Base-by-base conservation (phyloP, 768 basidiomycete species). In the Russula earlei region DNA sequence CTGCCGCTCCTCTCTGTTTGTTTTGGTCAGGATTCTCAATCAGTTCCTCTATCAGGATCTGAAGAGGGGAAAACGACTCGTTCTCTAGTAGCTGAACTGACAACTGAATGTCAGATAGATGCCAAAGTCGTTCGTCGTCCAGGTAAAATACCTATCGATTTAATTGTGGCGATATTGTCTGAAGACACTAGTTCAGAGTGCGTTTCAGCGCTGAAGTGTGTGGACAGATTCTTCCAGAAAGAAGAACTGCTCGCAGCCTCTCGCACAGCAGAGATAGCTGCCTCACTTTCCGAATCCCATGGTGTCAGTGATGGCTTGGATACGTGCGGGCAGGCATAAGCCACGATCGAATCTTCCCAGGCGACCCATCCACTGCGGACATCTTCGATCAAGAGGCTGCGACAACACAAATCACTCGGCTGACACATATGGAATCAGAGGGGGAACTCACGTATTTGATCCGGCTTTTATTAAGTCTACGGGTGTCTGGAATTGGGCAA, bases 1-100 rank as follows among this genome's bases (percentile, higher is more conserved):
- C 92, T 5, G 90, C 90, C 9, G 88, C 84, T 3, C 88, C 91
- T 29, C 92, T 77, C 66, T 91, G 91, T 70, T 91, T 90, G 70
- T 94, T 86, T 57, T 89, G 84, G 60, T 88, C 83, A 58, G 84
- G 80, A 63, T 88, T 79, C 9, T 69, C 67, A 19, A 91, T 71
- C n/a, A 87, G 69, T 31, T 74, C 74, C 52, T 85, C 83, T 36
- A 91, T 65, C 1, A 79, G 76, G 0, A 83, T 82, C 56, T 73
- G 77, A 56, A 90, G 71, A 0, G 74, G 74, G 52, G 80, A 75
- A 52, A 89, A 79, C 1, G 87, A 83, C 52, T 79, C 80, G 60
- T 85, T 82, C 63, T 85, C 85, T n/a, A 87, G 75, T 17, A 92
- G 65, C 74, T 93, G 90, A 66, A 87, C 84, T 87, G 58, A 71